Evolutionary conservation across 371 early-diverging fungal species (phyloP).

Genomic region (Mortierella sp.): DNA sequence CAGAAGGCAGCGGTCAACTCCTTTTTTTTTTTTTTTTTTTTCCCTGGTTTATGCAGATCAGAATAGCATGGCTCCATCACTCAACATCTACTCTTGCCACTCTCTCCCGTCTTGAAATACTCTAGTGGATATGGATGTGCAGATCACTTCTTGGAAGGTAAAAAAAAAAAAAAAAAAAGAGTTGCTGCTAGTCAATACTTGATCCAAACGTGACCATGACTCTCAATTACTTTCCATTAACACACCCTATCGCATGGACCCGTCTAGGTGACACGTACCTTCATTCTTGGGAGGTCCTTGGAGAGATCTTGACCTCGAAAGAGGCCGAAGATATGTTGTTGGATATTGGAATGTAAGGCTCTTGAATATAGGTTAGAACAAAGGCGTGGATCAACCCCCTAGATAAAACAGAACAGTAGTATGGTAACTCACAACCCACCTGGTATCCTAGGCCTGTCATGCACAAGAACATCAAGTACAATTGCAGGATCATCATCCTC

Average conservation of each 20-base stretch:
- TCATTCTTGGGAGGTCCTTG: conserved; percentile 95
- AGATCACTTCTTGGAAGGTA: conserved; percentile 96
- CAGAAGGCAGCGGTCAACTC: too few relatives aligned
- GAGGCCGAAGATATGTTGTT: conserved; percentile 83
- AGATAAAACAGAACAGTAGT: not conserved
- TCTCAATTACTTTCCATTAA: not conserved
- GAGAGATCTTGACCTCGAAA: conserved; percentile 70
- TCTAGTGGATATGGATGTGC: conserved; percentile 95
- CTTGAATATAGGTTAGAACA: too few relatives aligned
- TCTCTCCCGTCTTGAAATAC: not conserved
- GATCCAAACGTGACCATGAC: not conserved
- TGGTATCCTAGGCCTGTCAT: conserved; percentile 80
- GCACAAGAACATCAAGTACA: conserved; percentile 93
- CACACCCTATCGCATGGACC: not conserved
- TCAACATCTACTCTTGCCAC: not conserved
- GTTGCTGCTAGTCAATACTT: too few relatives aligned
- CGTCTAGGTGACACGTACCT: conserved; percentile 85
- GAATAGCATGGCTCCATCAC: not conserved
- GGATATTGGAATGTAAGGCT: conserved; percentile 95
- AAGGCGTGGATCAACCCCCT: too few relatives aligned
- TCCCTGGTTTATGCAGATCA: not conserved
- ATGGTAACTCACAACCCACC: not conserved
- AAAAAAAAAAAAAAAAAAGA: not conserved
- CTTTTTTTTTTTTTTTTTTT: not conserved
- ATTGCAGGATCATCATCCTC: conserved; percentile 90